Conservation (phyloP, 306 rosid species). For the Quercus aquifolioides region DNA sequence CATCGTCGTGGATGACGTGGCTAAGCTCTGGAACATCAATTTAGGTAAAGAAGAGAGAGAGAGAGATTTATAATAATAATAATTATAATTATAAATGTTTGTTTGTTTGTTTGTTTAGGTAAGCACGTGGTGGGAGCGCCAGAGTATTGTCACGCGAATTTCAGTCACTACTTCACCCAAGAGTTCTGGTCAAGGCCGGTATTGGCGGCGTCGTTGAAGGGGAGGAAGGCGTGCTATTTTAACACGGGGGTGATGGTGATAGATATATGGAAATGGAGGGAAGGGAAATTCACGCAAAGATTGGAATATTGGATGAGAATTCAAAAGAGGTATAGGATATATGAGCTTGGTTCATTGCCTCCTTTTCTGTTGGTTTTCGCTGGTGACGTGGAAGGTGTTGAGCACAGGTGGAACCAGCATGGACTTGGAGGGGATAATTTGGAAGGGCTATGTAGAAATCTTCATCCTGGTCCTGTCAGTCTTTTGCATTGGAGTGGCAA, state of each 20-base stretch:
- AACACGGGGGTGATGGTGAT: constrained; percentile 98
- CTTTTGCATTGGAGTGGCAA: constrained; percentile 93
- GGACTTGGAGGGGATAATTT: constrained; percentile 89
- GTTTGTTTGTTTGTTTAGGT: background rate
- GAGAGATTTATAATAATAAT: too few relatives aligned
- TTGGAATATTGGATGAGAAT: constrained; percentile 85
- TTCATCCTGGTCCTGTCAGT: constrained; percentile 89
- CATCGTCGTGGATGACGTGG: constrained; percentile 86
- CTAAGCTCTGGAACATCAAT: constrained; percentile 72
- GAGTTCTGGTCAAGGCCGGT: constrained; percentile 62
- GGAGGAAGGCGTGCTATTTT: constrained; percentile 68
- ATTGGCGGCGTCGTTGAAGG: constrained; percentile 48
- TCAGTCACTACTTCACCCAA: constrained; percentile 78
- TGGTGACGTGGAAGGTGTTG: constrained; percentile 72
- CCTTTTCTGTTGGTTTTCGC: constrained; percentile 87
- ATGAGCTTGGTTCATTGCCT: constrained; percentile 82
- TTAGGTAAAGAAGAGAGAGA: background rate
- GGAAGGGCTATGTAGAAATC: constrained; percentile 70
- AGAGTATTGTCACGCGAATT: constrained; percentile 87
- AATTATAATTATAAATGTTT: too few relatives aligned
- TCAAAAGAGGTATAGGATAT: constrained; percentile 74
- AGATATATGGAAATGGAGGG: constrained; percentile 79
- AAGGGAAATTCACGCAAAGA: constrained; percentile 60
- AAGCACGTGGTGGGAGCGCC: constrained; percentile 78
- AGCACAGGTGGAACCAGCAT: constrained; percentile 95